These are phyloP conservation scores for Garcia nutans DNA, from an alignment of 345 rosid genomes.

Conservation along the genomic window DNA sequence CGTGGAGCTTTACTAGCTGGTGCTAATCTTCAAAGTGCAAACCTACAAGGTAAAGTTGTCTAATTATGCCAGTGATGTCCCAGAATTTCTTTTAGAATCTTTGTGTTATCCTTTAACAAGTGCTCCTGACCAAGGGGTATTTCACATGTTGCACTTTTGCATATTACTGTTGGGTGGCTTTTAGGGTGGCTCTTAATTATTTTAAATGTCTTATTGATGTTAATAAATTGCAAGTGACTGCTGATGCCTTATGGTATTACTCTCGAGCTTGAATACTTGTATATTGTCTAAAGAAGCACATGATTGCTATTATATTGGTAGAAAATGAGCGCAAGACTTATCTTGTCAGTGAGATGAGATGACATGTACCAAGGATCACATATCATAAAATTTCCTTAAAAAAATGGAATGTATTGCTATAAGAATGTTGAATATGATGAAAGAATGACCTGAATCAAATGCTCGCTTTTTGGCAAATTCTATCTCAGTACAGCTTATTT, in stretches of 20 bases:
- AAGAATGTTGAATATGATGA: not conserved
- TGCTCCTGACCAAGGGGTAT: not conserved
- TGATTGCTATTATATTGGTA: not conserved
- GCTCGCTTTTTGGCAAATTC: not conserved
- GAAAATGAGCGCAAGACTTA: not conserved
- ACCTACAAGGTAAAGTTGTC: constrained; percentile 61
- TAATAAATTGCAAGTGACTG: not conserved
- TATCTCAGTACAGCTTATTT: not conserved
- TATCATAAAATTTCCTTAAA: not conserved
- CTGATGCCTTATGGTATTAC: not conserved
- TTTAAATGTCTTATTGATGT: not conserved
- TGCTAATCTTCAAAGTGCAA: constrained; percentile 92
- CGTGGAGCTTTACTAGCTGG: constrained; percentile 86
- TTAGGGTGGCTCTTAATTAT: not conserved
- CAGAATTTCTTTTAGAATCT: not conserved
- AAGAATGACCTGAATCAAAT: not conserved
- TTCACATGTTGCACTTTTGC: not conserved
- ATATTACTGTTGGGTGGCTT: not conserved
- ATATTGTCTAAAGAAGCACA: not conserved
- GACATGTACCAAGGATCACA: not conserved
- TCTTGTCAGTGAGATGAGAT: not conserved
- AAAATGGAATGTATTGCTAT: not conserved
- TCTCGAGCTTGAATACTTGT: not conserved
- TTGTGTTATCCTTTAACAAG: not conserved
- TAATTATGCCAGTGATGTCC: not conserved